Evolutionary conservation across 2,329 filamentous ascomycete species (phyloP).

Genomic region (Biscogniauxia marginata): DNA sequence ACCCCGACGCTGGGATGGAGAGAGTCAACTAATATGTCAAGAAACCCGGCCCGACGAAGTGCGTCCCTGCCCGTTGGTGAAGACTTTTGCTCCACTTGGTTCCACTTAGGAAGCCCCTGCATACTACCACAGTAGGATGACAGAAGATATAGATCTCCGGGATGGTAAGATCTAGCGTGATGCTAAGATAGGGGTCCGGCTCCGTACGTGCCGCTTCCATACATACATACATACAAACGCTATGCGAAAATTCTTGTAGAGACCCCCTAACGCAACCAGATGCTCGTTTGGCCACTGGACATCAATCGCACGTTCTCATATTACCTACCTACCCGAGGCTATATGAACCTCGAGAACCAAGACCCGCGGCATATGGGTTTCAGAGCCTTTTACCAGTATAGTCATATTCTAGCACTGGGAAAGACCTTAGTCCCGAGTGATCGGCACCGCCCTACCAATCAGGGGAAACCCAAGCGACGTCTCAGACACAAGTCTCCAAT

Average conservation of each 20-base stretch:
- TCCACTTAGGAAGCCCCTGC: background rate
- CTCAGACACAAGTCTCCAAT: background rate
- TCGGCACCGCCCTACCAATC: background rate
- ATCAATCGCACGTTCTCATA: too few relatives aligned
- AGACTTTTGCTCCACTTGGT: background rate
- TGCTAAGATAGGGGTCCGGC: background rate
- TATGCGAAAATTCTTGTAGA: too few relatives aligned
- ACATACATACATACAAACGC: too few relatives aligned
- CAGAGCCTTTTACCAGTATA: too few relatives aligned
- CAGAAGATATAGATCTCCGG: background rate
- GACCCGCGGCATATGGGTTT: too few relatives aligned
- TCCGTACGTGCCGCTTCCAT: background rate
- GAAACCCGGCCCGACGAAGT: background rate
- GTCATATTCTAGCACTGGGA: too few relatives aligned
- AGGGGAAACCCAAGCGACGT: background rate
- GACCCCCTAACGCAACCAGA: too few relatives aligned
- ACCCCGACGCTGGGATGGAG: background rate
- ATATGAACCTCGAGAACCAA: too few relatives aligned
- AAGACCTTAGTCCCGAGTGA: background rate
- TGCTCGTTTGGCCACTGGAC: too few relatives aligned
- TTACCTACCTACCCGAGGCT: too few relatives aligned
- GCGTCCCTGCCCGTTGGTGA: background rate
- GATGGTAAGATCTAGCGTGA: background rate
- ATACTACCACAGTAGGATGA: background rate
- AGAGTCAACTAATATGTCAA: background rate